phyloP scores from a whole-genome alignment of 1,139 yeast species.

The Kodamaea plutei region DNA sequence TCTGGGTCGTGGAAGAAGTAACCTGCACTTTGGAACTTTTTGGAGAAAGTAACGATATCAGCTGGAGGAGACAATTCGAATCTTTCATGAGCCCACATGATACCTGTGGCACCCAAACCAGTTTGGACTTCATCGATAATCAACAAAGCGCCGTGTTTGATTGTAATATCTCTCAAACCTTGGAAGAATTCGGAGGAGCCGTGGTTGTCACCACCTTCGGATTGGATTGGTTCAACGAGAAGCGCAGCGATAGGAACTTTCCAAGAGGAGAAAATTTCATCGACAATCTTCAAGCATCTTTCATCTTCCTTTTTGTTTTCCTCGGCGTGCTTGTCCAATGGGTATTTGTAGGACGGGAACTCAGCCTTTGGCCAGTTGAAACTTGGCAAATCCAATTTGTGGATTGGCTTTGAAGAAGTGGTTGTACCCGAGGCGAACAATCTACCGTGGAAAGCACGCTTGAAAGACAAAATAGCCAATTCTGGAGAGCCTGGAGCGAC shows the following conservation, averaged over 20 bases:
- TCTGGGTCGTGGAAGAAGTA: conserved; percentile 72
- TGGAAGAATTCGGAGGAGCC: conserved; percentile 74
- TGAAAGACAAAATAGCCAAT: conserved; percentile 67
- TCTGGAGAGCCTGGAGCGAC: conserved; percentile 74
- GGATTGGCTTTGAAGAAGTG: conserved; percentile 79
- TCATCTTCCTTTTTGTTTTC: conserved; percentile 63
- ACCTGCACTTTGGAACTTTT: conserved; percentile 85
- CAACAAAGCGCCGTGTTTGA: conserved; percentile 62
- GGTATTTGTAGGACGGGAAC: conserved; percentile 72
- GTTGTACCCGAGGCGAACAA: conserved; percentile 74
- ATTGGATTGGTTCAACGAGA: conserved; percentile 76
- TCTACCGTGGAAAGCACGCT: conserved; percentile 79
- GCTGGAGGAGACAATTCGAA: conserved; percentile 70
- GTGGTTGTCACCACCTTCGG: conserved; percentile 88
- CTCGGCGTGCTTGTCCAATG: conserved; percentile 53
- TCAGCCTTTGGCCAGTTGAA: conserved; percentile 87
- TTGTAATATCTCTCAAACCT: conserved; percentile 67
- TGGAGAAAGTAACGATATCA: conserved; percentile 78
- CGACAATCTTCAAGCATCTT: conserved; percentile 59
- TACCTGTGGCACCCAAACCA: conserved; percentile 84
- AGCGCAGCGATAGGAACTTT: conserved; percentile 68
- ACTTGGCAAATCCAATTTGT: conserved; percentile 79
- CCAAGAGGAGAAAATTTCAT: conserved; percentile 54
- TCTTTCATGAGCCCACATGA: conserved; percentile 84
- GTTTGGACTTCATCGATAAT: conserved; percentile 86